Base-by-base conservation (phyloP, 179 eudicot species). In the Beta macrorhiza region DNA sequence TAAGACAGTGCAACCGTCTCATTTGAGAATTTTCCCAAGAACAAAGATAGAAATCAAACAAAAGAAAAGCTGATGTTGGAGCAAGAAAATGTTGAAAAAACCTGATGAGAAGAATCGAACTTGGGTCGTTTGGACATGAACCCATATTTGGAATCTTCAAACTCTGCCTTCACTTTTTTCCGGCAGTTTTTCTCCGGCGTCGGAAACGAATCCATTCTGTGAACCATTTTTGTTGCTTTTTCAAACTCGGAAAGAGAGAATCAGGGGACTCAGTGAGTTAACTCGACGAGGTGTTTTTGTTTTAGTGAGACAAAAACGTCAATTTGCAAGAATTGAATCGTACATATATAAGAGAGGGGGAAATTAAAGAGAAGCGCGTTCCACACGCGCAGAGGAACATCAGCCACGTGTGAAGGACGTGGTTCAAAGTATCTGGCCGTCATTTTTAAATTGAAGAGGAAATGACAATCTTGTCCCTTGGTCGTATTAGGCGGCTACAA, bases 121-220 rank as follows among this genome's bases (percentile, higher is more conserved):
- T 88, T 93, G 56, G 89, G 87, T 14, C 95, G 90, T 85, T 94
- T 94, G 74, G 80, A 78, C 74, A 85, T 83, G 55, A 85, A 86
- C 7, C 56, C 87, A 73, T 79, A 86, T 13, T 74, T 68, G 25
- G 87, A 78, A 56, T 94, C 97, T 0, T 57, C 29, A 13, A 57
- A 75, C 52, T 75, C 78, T 14, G 82, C 92, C 74, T 78, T 78
- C 51, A 84, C 22, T 75, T 62, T 80, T 74, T 88, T 89, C 65
- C 88, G 86, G 72, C 82, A 55, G 0, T 72, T 56, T 13, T 81
- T 81, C 2, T 72, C 82, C 22, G 83, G 65, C 49, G 79, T 73
- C 75, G 82, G 78, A 62, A 84, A 77, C 51, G 86, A 67, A 69
- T 85, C 91, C 92, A 89, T 89, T 87, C 91, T 69, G 74, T 90